Evolutionary conservation across 2,329 filamentous ascomycete genomes (phyloP), one percentile per base, ranked within the genome.

Genomic region (Diaporthe capsici): DNA sequence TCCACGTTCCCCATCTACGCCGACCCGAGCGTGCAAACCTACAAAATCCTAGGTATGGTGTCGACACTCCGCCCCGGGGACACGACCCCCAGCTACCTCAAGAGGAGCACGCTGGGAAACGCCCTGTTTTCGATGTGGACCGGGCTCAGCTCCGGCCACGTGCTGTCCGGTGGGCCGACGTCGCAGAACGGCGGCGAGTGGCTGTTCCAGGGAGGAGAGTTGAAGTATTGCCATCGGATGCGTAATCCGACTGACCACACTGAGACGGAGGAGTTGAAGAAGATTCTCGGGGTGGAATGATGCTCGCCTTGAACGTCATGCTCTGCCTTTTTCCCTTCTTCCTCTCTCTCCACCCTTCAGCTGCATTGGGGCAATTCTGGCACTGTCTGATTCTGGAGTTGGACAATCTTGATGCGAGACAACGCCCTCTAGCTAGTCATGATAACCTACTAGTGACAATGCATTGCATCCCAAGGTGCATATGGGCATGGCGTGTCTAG

Each of bases 181-280:
- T 13, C 44, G 4, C 63, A 75, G 57, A 71, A 75, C 20, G 73
- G 73, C 7, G 73, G 63, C 34, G 73, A 75, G 28, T 75, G 57
- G 67, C 28, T 72, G 47, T 75, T 75, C 22, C 57, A 65, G 55
- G 73, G 67, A 17, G 65, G 65, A 1, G 25, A 53, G 57, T 47
- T 72, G 44, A 55, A 37, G 73, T 71, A 47, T 57, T 75, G 65
- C 22, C 73, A 72, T 47, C 55, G 73, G 5, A 72, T 72, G 65
- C 28, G 34, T 4, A 71, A 55, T 57, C 12, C 57, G 1, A 31
- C 37, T 1, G 57, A 65, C 22, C 65, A 75, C 22, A 63, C 44
- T 6, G 53, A 53, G 39, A 70, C 55, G 31, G 60, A 75, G 47
- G 65, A 75, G 44, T 53, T 75, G 73, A 71, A 57, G n/a, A 28